Evolutionary conservation across 2,329 filamentous ascomycete species (phyloP).

Genomic region (Xylariaceae sp.): DNA sequence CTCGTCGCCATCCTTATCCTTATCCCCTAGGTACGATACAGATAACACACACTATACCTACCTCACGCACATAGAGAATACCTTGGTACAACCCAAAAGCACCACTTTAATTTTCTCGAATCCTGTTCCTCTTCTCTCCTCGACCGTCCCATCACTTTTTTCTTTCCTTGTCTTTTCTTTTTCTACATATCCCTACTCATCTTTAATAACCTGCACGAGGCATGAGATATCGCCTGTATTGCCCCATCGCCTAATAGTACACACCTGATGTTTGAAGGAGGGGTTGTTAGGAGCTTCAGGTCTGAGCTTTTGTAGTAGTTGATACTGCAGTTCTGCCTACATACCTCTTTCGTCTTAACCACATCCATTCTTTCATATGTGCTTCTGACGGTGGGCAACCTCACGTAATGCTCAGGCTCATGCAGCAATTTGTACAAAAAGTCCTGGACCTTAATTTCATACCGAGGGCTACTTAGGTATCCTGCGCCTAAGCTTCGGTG

Average conservation of each 20-base stretch:
- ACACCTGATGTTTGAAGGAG: constrained; percentile 14
- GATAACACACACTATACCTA: constrained; percentile 9
- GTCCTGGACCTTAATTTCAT: constrained; percentile 13
- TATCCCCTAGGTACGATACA: constrained; percentile 36
- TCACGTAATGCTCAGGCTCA: constrained; percentile 11
- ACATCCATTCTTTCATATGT: constrained; percentile 6
- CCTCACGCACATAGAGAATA: not conserved
- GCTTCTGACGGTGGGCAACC: not conserved
- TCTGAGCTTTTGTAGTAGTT: constrained; percentile 14
- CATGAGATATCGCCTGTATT: constrained; percentile 6
- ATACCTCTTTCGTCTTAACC: constrained; percentile 10
- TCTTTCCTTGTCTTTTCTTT: too few species aligned
- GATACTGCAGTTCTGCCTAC: constrained; percentile 12
- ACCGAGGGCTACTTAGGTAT: constrained; percentile 12
- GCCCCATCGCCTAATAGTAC: constrained; percentile 12
- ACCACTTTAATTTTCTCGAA: constrained; percentile 21
- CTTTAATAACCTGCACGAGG: not conserved
- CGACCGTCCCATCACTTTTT: constrained; percentile 5
- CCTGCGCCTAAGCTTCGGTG: constrained; percentile 18
- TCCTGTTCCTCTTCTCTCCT: constrained; percentile 1
- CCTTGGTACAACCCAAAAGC: constrained; percentile 23
- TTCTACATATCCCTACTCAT: constrained; percentile 1
- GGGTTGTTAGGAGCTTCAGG: constrained; percentile 12
- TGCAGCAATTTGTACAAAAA: constrained; percentile 8
- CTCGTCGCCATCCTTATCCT: constrained; percentile 26